These are phyloP conservation scores for Moringa oleifera DNA, from an alignment of 345 rosid species.

Conservation along the genomic window DNA sequence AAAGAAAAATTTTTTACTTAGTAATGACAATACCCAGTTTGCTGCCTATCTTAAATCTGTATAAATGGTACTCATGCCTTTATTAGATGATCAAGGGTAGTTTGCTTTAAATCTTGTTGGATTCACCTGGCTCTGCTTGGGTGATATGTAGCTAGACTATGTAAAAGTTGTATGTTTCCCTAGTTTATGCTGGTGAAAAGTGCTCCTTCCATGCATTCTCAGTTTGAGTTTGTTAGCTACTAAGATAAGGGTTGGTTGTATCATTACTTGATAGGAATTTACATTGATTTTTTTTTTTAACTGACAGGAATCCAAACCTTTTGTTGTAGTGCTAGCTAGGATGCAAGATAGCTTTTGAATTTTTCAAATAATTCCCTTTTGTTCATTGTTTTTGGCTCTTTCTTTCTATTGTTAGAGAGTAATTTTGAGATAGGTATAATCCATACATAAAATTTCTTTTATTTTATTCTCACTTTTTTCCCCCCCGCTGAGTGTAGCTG, in stretches of 20 bases:
- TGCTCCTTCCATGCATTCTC: background rate
- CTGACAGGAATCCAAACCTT: background rate
- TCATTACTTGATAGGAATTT: background rate
- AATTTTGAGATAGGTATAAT: too few species aligned
- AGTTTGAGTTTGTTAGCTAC: background rate
- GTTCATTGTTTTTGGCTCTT: too few species aligned
- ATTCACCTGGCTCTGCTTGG: too few species aligned
- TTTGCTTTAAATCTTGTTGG: too few species aligned
- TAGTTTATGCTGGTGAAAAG: too few species aligned
- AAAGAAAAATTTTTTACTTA: too few species aligned
- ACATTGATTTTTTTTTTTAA: background rate
- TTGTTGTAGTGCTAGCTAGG: background rate
- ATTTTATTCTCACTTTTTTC: background rate
- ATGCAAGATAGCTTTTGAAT: too few species aligned
- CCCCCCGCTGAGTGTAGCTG: conserved; percentile 55
- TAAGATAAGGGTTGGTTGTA: background rate
- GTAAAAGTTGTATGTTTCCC: too few species aligned
- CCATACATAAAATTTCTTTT: background rate
- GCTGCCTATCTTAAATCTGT: background rate
- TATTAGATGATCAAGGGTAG: too few species aligned
- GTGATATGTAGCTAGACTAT: too few species aligned
- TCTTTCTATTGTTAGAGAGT: background rate
- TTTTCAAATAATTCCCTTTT: background rate
- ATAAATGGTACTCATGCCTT: background rate
- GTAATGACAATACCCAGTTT: too few species aligned